A percentile compares a stretch with the other conserved stretches of the same genome.
Conservation (phyloP, 768 basidiomycete species). For the Clitopilus hobsonii region DNA sequence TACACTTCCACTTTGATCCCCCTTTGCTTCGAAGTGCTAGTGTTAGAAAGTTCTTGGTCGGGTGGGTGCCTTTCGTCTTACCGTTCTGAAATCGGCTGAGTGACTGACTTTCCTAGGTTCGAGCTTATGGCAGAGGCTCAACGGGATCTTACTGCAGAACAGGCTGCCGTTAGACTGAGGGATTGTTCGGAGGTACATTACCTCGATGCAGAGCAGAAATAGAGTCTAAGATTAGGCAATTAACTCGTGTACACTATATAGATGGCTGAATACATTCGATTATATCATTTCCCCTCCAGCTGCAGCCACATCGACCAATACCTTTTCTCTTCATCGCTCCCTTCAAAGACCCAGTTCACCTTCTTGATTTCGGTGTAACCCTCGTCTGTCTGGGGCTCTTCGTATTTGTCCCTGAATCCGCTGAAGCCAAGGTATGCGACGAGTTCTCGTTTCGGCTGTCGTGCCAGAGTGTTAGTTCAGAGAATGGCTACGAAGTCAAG, state of each 20-base stretch:
- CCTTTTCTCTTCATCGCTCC: constrained; percentile 62
- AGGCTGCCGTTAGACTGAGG: constrained; percentile 69
- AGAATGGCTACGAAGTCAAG: background rate
- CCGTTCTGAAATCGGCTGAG: background rate
- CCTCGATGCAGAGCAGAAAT: constrained; percentile 16
- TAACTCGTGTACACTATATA: background rate
- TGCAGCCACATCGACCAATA: constrained; percentile 88
- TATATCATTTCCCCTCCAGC: constrained; percentile 58
- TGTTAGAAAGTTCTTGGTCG: constrained; percentile 87
- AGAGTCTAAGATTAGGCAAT: background rate
- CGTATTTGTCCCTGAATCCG: constrained; percentile 53
- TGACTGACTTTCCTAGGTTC: constrained; percentile 42
- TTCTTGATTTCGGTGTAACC: constrained; percentile 74
- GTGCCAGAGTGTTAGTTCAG: constrained; percentile 1
- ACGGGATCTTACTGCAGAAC: constrained; percentile 85
- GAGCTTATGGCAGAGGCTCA: constrained; percentile 91
- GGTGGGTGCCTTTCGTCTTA: constrained; percentile 44
- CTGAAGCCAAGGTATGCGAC: constrained; percentile 59
- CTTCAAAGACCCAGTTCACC: constrained; percentile 80
- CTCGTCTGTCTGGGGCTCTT: constrained; percentile 63
- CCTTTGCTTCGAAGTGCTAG: constrained; percentile 79
- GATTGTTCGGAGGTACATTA: constrained; percentile 59
- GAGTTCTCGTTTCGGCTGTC: constrained; percentile 45
- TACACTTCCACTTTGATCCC: constrained; percentile 86
- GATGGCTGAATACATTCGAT: background rate